Evolutionary conservation across 108 stramenopile species (phyloP).

Genomic region (Fragilariopsis cylindrus): DNA sequence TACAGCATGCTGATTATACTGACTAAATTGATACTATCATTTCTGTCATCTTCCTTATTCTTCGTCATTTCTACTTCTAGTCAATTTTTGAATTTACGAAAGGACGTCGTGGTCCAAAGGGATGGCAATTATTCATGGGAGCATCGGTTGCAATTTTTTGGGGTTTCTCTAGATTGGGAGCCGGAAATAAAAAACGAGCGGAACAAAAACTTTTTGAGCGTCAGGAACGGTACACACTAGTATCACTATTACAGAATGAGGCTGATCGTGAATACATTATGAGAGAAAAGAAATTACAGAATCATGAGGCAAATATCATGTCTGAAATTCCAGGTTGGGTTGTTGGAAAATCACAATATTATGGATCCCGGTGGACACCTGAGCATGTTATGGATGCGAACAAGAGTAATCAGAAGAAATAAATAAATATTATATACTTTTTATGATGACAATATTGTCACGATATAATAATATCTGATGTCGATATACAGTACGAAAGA

Average conservation of each 20-base stretch:
- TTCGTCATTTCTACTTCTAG: not conserved
- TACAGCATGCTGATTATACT: not conserved
- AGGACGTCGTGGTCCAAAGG: conserved; percentile 75
- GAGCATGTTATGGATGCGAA: conserved; percentile 39
- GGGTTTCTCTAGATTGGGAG: conserved; percentile 76
- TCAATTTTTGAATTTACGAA: conserved; percentile 16
- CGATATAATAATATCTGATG: too few relatives aligned
- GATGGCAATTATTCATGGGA: conserved; percentile 80
- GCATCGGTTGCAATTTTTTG: conserved; percentile 55
- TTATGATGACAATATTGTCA: too few relatives aligned
- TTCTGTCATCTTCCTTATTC: not conserved
- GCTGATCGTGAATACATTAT: conserved; percentile 75
- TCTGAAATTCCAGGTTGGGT: conserved; percentile 75
- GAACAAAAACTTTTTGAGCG: conserved; percentile 78
- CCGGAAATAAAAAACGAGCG: conserved; percentile 58
- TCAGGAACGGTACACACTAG: conserved; percentile 70
- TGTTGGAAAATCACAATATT: conserved; percentile 50
- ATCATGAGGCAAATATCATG: conserved; percentile 78
- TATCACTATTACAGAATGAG: conserved; percentile 82
- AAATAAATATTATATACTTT: not conserved
- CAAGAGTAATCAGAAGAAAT: conserved; percentile 48
- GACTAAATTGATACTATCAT: not conserved
- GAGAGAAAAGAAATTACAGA: conserved; percentile 58
- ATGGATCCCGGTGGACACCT: conserved; percentile 44
- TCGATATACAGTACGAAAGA: too few relatives aligned